phyloP scores from a whole-genome alignment of 768 basidiomycete genomes.

The Amanita polypyramis region DNA sequence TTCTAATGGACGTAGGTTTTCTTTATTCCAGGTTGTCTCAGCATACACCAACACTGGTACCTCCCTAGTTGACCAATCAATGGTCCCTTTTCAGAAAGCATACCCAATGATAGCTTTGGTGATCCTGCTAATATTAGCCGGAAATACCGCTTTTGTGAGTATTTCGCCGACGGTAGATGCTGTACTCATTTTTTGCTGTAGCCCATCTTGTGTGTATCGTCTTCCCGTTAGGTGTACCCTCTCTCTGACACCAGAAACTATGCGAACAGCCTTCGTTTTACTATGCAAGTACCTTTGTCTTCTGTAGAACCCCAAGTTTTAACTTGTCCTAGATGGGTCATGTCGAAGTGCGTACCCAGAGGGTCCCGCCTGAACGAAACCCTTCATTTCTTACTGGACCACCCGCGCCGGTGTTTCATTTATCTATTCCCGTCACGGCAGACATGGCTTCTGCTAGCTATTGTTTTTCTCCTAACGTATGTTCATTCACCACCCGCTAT shows the following conservation, averaged over 20 bases:
- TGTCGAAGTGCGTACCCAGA: slow-evolving; percentile 49
- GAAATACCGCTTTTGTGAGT: slow-evolving; percentile 88
- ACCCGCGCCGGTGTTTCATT: slow-evolving; percentile 86
- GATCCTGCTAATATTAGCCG: slow-evolving; percentile 73
- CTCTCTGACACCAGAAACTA: neutral
- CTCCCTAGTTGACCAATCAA: slow-evolving; percentile 80
- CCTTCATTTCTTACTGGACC: slow-evolving; percentile 85
- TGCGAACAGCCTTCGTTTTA: slow-evolving; percentile 57
- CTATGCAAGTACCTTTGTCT: slow-evolving; percentile 46
- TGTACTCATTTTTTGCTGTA: slow-evolving; percentile 18
- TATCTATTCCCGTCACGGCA: slow-evolving; percentile 90
- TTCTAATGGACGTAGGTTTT: slow-evolving; percentile 44
- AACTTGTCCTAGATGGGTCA: slow-evolving; percentile 48
- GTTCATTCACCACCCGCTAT: neutral
- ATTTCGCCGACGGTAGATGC: neutral
- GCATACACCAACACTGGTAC: slow-evolving; percentile 85
- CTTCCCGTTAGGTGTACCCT: neutral
- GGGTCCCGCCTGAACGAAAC: slow-evolving; percentile 64
- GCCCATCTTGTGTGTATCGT: slow-evolving; percentile 73
- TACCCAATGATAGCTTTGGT: slow-evolving; percentile 71
- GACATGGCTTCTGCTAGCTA: slow-evolving; percentile 78
- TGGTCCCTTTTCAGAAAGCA: slow-evolving; percentile 85
- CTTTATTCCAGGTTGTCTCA: slow-evolving; percentile 76
- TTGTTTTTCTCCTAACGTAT: slow-evolving; percentile 36
- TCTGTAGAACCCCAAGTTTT: slow-evolving; percentile 6